These are phyloP conservation scores for Backusella circina DNA, from an alignment of 192 early-diverging fungal genomes.

Conservation along the genomic window DNA sequence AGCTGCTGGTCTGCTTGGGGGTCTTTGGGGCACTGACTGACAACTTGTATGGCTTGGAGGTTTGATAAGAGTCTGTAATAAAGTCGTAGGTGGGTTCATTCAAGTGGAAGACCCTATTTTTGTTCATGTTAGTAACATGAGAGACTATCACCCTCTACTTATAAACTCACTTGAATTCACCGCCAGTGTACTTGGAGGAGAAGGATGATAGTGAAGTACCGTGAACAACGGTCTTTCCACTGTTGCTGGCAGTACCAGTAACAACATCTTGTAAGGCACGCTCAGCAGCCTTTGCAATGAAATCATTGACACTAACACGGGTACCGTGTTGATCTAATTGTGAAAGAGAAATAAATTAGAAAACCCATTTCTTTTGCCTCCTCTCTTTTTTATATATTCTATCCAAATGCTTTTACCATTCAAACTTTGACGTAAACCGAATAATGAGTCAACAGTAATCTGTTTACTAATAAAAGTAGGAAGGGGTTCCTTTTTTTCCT, in stretches of 20 bases:
- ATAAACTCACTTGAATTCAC: slow-evolving; percentile 66
- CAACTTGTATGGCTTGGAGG: slow-evolving; percentile 29
- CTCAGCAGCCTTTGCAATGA: slow-evolving; percentile 89
- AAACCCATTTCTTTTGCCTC: not conserved
- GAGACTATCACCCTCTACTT: not conserved
- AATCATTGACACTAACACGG: slow-evolving; percentile 86
- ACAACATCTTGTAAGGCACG: slow-evolving; percentile 84
- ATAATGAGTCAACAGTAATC: slow-evolving; percentile 44
- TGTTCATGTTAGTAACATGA: not conserved
- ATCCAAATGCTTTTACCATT: slow-evolving; percentile 32
- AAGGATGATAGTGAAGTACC: not conserved
- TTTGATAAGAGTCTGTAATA: slow-evolving; percentile 23
- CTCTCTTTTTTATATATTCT: not conserved
- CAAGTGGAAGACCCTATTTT: slow-evolving; percentile 79
- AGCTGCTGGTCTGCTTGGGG: not conserved
- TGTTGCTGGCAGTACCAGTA: slow-evolving; percentile 54
- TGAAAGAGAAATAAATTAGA: not conserved
- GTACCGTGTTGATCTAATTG: slow-evolving; percentile 34
- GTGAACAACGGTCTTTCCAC: slow-evolving; percentile 9
- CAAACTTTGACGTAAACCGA: slow-evolving; percentile 38
- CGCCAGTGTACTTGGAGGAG: slow-evolving; percentile 72
- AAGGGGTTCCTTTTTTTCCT: slow-evolving; percentile 7
- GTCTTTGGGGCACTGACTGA: slow-evolving; percentile 4
- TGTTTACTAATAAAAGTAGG: slow-evolving; percentile 52
- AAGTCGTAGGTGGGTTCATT: slow-evolving; percentile 43